Percentiles rank a stretch among this genome's conserved stretches.
These are phyloP conservation scores for Thamnidium elegans DNA, from an alignment of 192 early-diverging fungal species.

Conservation along the genomic window DNA sequence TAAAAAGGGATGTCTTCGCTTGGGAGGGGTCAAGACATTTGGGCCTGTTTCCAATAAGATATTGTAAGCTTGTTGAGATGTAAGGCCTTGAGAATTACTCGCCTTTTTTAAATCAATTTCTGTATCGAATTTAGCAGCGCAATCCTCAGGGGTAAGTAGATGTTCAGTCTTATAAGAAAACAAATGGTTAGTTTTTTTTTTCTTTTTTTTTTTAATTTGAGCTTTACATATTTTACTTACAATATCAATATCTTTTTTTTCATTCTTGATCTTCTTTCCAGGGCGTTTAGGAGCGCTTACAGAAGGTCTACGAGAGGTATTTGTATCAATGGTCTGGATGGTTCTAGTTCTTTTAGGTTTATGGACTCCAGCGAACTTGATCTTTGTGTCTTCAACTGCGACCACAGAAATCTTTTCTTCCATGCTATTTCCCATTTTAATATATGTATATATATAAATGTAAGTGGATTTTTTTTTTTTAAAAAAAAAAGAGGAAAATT, in stretches of 20 bases:
- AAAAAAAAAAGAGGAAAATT: no score
- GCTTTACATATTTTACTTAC: constrained; percentile 37
- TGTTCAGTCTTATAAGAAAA: constrained; percentile 45
- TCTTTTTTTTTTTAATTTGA: no score
- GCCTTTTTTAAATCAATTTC: constrained; percentile 60
- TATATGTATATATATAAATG: no score
- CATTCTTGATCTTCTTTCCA: constrained; percentile 9
- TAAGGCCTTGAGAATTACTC: constrained; percentile 67
- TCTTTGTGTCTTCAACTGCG: constrained; percentile 16
- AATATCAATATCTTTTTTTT: constrained; percentile 45
- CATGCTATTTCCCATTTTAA: no score
- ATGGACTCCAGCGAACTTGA: constrained; percentile 20
- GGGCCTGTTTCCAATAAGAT: constrained; percentile 73
- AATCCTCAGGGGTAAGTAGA: constrained; percentile 41
- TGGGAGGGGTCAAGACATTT: constrained; percentile 86
- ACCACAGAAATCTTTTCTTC: no score
- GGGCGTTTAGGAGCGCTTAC: constrained; percentile 22
- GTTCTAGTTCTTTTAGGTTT: constrained; percentile 28
- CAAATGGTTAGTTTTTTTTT: not conserved
- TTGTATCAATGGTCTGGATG: constrained; percentile 19
- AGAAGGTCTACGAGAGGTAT: constrained; percentile 22
- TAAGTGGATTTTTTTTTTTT: no score
- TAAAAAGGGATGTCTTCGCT: constrained; percentile 70
- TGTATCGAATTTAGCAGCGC: constrained; percentile 39
- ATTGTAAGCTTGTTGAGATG: constrained; percentile 54